Percentiles rank a stretch among this genome's conserved stretches.
These are phyloP conservation scores for Malus hybrid DNA, from an alignment of 331 rosid species.

Conservation along the genomic window DNA sequence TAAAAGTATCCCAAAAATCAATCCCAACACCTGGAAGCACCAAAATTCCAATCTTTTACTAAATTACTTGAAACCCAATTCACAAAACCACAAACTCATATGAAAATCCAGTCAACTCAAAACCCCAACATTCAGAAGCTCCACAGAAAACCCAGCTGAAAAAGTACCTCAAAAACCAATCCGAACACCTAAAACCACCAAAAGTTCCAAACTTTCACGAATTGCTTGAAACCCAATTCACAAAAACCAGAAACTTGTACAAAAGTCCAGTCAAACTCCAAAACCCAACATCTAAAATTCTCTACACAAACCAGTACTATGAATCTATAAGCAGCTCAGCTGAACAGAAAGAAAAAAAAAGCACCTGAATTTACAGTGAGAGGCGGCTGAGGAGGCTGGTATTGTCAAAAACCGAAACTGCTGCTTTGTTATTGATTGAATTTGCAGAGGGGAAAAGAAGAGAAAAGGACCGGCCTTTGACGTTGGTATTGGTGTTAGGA, in stretches of 20 bases:
- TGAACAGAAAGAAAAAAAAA: neutral
- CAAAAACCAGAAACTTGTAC: neutral
- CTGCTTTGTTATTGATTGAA: neutral
- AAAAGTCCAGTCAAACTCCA: neutral
- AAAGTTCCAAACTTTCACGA: conserved; percentile 8
- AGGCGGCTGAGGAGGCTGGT: conserved; percentile 6
- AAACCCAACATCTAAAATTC: conserved; percentile 8
- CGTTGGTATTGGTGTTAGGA: neutral
- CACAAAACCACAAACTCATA: neutral
- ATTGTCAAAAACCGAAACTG: neutral
- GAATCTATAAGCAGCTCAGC: neutral
- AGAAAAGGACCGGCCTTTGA: conserved; percentile 4
- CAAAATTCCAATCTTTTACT: neutral
- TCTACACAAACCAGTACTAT: neutral
- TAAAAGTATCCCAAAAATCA: neutral
- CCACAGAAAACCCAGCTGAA: conserved; percentile 1
- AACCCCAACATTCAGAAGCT: neutral
- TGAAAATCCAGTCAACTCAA: neutral
- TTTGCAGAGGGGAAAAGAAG: neutral
- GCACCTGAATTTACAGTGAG: neutral
- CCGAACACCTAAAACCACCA: neutral
- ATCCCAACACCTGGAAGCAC: neutral
- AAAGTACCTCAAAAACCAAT: neutral
- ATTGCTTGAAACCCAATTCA: conserved; percentile 1
- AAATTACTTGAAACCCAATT: neutral